Conservation (phyloP, 139 green algal genomes). For the Haematococcus lacustris region DNA sequence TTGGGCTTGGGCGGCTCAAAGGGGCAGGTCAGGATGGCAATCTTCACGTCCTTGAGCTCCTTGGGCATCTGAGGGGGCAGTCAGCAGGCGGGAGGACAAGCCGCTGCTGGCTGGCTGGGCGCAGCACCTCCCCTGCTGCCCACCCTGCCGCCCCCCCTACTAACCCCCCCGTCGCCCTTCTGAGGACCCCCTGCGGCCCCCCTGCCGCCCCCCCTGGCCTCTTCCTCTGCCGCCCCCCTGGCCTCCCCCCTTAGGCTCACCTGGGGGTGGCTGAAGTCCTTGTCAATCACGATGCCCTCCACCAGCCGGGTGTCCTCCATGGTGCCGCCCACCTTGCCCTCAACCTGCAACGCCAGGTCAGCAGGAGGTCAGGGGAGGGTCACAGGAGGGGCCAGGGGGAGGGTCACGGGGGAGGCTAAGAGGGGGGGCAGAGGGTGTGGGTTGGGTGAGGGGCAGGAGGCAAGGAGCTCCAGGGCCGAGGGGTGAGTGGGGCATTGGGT, state of each 20-base stretch:
- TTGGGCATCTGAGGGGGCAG: slow-evolving; percentile 54
- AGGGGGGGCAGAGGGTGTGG: background rate
- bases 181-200: too few relatives aligned
- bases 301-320: slow-evolving; percentile 94
- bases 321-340: slow-evolving; percentile 93
- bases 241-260: slow-evolving; percentile 70
- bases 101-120: too few relatives aligned
- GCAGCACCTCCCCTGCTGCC: too few relatives aligned
- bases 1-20: slow-evolving; percentile 99
- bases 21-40: slow-evolving; percentile 97
- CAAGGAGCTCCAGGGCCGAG: background rate
- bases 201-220: too few relatives aligned
- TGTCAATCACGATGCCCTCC: slow-evolving; percentile 95
- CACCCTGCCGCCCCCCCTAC: too few relatives aligned
- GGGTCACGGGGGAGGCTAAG: too few relatives aligned
- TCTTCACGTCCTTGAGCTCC: slow-evolving; percentile 75
- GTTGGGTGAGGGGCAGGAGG: background rate
- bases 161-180: too few relatives aligned
- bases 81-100: too few relatives aligned
- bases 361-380: too few relatives aligned
- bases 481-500: too few relatives aligned
- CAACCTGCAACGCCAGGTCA: slow-evolving; percentile 53
- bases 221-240: slow-evolving; percentile 94
- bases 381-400: too few relatives aligned
- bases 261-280: slow-evolving; percentile 97